phyloP scores from a whole-genome alignment of 2,329 filamentous ascomycete genomes.

The Claviceps sp. region DNA sequence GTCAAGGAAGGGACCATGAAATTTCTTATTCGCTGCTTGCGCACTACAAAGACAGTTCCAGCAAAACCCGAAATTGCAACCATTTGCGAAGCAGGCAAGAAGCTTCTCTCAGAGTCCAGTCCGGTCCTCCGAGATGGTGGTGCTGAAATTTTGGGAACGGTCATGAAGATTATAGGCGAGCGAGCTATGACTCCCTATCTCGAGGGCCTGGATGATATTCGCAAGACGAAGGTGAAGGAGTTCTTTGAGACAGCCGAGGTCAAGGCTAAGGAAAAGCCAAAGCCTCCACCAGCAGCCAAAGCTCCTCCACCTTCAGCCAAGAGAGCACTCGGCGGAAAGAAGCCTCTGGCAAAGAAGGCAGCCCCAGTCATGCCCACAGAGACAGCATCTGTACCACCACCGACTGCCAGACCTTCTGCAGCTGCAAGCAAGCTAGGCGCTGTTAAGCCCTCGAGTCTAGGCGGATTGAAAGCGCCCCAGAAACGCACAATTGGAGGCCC shows the following conservation, averaged over 20 bases:
- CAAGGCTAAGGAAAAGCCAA: slow-evolving; percentile 56
- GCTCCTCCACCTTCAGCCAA: slow-evolving; percentile 33
- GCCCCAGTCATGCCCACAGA: slow-evolving; percentile 29
- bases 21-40: slow-evolving; percentile 80
- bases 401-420: slow-evolving; percentile 37
- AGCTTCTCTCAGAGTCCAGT: slow-evolving; percentile 77
- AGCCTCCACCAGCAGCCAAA: slow-evolving; percentile 52
- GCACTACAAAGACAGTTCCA: slow-evolving; percentile 71
- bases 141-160: slow-evolving; percentile 79
- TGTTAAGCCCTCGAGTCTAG: slow-evolving; percentile 37
- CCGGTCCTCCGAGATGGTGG: slow-evolving; percentile 77
- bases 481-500: slow-evolving; percentile 39
- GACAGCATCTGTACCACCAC: slow-evolving; percentile 41
- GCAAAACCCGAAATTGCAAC: slow-evolving; percentile 68
- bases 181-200: slow-evolving; percentile 87
- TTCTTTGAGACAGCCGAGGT: slow-evolving; percentile 54
- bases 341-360: slow-evolving; percentile 31
- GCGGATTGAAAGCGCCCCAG: slow-evolving; percentile 46
- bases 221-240: slow-evolving; percentile 92
- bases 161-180: slow-evolving; percentile 99
- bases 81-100: slow-evolving; percentile 81
- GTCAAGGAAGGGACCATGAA: slow-evolving; percentile 92
- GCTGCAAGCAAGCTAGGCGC: slow-evolving; percentile 39
- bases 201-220: slow-evolving; percentile 87
- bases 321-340: slow-evolving; percentile 32